A percentile compares a stretch with the other conserved stretches of the same genome.
Conservation (phyloP, 345 rosid species). For the Eucalyptus cladocalyx region DNA sequence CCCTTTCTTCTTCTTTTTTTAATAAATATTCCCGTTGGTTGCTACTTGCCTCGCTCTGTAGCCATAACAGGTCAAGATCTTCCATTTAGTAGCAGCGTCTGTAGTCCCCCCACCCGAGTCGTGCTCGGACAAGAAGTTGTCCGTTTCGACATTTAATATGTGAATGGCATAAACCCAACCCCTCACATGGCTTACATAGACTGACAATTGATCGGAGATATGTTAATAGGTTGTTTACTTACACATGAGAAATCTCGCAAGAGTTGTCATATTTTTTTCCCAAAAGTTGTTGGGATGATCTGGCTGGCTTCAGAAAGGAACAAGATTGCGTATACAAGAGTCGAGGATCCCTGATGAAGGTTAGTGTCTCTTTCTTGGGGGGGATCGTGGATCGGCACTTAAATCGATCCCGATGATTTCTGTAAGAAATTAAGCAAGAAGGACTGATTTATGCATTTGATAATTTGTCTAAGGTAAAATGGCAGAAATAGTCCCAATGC, state of each 20-base stretch:
- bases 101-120: constrained; percentile 19
- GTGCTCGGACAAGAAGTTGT: constrained; percentile 4
- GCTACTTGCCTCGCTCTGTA: neutral
- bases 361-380: neutral
- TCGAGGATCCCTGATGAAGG: constrained; percentile 17
- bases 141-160: constrained; percentile 20
- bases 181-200: constrained; percentile 30
- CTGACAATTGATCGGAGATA: constrained; percentile 9
- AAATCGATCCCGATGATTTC: neutral
- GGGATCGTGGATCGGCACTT: neutral
- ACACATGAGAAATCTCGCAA: neutral
- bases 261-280: neutral
- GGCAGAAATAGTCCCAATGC: neutral
- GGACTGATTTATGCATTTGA: neutral
- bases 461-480: neutral
- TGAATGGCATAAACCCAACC: constrained; percentile 13
- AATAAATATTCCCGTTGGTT: neutral
- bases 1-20: neutral
- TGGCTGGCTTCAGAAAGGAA: neutral
- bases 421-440: neutral
- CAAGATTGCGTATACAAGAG: neutral
- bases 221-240: neutral
- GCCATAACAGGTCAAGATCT: neutral
- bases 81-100: neutral
- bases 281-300: neutral